Evolutionary conservation across 23 red algal species (phyloP).

Genomic region (Gracilariopsis chorda): DNA sequence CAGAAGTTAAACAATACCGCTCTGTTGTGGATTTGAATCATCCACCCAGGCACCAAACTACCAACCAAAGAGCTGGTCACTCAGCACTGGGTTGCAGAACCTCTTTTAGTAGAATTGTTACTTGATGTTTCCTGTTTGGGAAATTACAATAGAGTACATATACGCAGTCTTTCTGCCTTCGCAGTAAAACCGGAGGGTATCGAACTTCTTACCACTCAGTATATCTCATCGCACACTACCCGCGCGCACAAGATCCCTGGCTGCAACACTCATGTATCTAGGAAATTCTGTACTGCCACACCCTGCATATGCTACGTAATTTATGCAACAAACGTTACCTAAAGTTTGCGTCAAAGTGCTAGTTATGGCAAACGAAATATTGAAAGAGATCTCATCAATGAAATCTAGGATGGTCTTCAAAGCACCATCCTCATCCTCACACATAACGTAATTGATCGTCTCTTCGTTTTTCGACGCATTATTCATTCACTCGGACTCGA

Average conservation of each 20-base stretch:
- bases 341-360: neutral
- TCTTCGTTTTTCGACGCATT: neutral
- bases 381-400: neutral
- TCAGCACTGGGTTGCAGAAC: too few relatives aligned
- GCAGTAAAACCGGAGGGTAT: too few relatives aligned
- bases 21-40: too few relatives aligned
- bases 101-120: too few relatives aligned
- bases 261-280: conserved; percentile 6
- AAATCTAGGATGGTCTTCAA: neutral
- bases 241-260: too few relatives aligned
- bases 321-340: neutral
- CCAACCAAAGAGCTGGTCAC: too few relatives aligned
- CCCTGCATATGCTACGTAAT: neutral
- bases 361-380: neutral
- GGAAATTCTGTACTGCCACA: conserved; percentile 1
- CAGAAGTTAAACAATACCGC: neutral
- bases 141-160: too few relatives aligned
- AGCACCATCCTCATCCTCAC: neutral
- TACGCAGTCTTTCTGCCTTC: too few relatives aligned
- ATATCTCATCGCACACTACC: too few relatives aligned
- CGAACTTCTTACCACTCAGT: too few relatives aligned
- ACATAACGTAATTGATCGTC: neutral
- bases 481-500: neutral
- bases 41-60: too few relatives aligned
- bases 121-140: too few relatives aligned